These are phyloP conservation scores for Daldinia sp. DNA, from an alignment of 2,329 filamentous ascomycete species.

Conservation along the genomic window DNA sequence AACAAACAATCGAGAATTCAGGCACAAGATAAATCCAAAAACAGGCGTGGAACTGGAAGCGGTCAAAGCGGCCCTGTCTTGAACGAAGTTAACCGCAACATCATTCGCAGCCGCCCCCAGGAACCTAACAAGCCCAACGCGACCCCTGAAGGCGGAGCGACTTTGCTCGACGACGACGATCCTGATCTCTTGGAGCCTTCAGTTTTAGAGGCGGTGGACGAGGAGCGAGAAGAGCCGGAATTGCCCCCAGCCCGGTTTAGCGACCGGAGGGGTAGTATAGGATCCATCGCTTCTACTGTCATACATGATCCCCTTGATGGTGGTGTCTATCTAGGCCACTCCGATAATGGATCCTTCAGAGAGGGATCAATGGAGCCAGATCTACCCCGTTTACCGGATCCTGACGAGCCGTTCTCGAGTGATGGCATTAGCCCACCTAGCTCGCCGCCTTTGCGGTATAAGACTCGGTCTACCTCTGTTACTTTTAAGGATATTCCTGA, in stretches of 20 bases:
- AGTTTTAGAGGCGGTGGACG: constrained; percentile 45
- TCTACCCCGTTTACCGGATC: constrained; percentile 47
- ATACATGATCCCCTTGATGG: constrained; percentile 50
- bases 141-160: constrained; percentile 24
- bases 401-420: constrained; percentile 45
- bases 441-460: constrained; percentile 56
- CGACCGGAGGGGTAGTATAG: constrained; percentile 39
- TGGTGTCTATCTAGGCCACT: constrained; percentile 46
- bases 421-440: constrained; percentile 57
- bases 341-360: constrained; percentile 51
- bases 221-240: constrained; percentile 46
- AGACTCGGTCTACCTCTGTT: constrained; percentile 51
- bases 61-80: constrained; percentile 28
- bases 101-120: constrained; percentile 39
- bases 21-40: constrained; percentile 36
- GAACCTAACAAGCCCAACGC: constrained; percentile 30
- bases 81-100: constrained; percentile 42
- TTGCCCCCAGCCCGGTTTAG: constrained; percentile 42
- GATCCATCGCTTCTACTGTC: constrained; percentile 50
- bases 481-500: constrained; percentile 58
- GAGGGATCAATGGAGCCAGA: constrained; percentile 58
- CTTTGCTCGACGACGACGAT: constrained; percentile 41
- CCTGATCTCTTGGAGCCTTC: constrained; percentile 45
- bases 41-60: constrained; percentile 14
- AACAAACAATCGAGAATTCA: constrained; percentile 13